These are phyloP conservation scores for Babesia gibsoni DNA, from an alignment of 169 alveolate genomes.

Conservation along the genomic window DNA sequence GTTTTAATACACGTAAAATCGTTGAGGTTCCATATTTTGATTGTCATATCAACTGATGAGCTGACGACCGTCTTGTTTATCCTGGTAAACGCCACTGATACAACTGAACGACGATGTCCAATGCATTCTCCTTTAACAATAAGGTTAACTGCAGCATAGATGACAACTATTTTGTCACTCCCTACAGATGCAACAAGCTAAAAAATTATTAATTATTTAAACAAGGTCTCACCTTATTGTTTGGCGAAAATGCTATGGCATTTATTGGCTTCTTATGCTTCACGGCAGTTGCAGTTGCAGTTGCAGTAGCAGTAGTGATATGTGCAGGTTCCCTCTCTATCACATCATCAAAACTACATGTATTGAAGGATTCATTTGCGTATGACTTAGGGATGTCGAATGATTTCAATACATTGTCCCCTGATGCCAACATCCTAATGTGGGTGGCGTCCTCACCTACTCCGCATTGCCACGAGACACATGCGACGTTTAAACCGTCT, in stretches of 20 bases:
- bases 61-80: conserved; percentile 53
- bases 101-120: conserved; percentile 59
- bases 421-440: conserved; percentile 24
- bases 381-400: conserved; percentile 16
- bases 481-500: conserved; percentile 32
- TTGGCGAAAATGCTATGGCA: conserved; percentile 53
- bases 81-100: conserved; percentile 41
- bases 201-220: background rate
- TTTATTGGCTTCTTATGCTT: conserved; percentile 54
- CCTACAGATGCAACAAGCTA: conserved; percentile 49
- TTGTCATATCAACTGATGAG: conserved; percentile 52
- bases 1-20: conserved; percentile 60
- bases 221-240: conserved; percentile 37
- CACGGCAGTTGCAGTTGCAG: conserved; percentile 42
- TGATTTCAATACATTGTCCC: conserved; percentile 38
- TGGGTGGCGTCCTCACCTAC: background rate
- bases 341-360: background rate
- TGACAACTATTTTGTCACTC: conserved; percentile 57
- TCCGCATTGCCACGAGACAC: conserved; percentile 12
- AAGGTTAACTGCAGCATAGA: conserved; percentile 40
- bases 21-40: conserved; percentile 61
- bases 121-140: conserved; percentile 56
- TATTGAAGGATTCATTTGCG: background rate
- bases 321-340: background rate
- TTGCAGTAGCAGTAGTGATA: conserved; percentile 19